Base-by-base conservation (phyloP, 495 filamentous ascomycete genomes). In the Podospora comata region DNA sequence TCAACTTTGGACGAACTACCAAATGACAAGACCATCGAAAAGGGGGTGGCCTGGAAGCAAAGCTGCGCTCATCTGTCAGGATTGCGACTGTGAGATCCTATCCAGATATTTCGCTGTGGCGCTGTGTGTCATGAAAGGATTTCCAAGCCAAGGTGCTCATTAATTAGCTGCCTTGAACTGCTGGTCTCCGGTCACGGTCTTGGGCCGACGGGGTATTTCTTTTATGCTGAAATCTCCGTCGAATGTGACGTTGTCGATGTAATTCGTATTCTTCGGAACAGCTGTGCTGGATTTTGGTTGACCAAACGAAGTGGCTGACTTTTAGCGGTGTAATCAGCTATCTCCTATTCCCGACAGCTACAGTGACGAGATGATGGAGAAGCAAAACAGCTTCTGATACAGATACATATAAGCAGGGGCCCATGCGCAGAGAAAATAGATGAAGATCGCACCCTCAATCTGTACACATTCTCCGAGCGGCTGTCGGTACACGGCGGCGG, bases 301-400 rank as follows among this genome's bases (percentile, higher is more conserved):
- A 32, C 39, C 39, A 48, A 48, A 48, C 9, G 39, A 11, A 13
- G 1, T 26, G 5, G 5, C 18, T 58, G n/a, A 9, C 56, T 58
- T 9, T 16, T 5, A 58, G 23, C 56, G 56, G 4, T 15, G 56
- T 58, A 15, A n/a, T 16, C 18, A 26, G 28, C 27, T 64, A 64
- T 26, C 56, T 4, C 55, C 65, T 66, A 64, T 9, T 20, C 28
- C 48, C 60, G 19, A 64, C 7, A 7, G 55, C 55, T 15, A 58
- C 55, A 58, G 4, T 26, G 55, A 58, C 55, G 23, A 58, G 9
- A 15, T 19, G n/a, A 19, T 9, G 19, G 32, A 13, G 18, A 19
- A 67, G 3, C 4, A 5, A 18, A 48, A 48, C 39, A 4, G 6
- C 54, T 30, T 53, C 60, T 70, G 68, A 70, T 13, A 70, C 65